Percentiles rank a stretch among this genome's conserved stretches.
phyloP scores from a whole-genome alignment of 768 basidiomycete genomes.

The Boletus rubescentipes region DNA sequence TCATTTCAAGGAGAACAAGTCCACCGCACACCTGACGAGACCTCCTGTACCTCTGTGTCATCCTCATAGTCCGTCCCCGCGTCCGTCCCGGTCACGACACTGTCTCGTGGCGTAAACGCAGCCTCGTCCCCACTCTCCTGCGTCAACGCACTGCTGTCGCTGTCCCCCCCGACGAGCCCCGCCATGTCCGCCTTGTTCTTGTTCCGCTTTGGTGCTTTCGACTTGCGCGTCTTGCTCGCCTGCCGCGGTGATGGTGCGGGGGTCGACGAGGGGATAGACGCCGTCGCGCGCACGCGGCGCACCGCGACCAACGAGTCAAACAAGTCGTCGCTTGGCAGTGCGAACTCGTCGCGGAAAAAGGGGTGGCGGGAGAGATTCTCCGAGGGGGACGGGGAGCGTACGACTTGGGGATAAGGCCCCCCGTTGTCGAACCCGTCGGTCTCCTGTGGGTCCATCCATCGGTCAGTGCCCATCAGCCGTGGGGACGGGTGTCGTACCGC shows the following conservation, averaged over 20 bases:
- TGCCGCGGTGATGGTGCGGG: slow-evolving; percentile 55
- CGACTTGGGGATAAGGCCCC: slow-evolving; percentile 42
- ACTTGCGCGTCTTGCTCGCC: slow-evolving; percentile 36
- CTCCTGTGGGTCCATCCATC: slow-evolving; percentile 33
- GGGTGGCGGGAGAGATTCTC: slow-evolving; percentile 70
- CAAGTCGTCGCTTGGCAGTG: slow-evolving; percentile 55
- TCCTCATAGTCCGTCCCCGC: slow-evolving; percentile 71
- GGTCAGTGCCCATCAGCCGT: neutral
- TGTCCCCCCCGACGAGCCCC: slow-evolving; percentile 77
- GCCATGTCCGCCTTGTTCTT: slow-evolving; percentile 55
- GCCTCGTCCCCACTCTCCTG: slow-evolving; percentile 80
- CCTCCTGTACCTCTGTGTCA: slow-evolving; percentile 62
- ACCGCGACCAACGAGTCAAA: slow-evolving; percentile 59
- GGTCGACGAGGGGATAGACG: slow-evolving; percentile 51
- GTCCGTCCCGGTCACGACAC: slow-evolving; percentile 71
- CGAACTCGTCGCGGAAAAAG: slow-evolving; percentile 71
- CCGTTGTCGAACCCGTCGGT: slow-evolving; percentile 47
- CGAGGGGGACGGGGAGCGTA: slow-evolving; percentile 66
- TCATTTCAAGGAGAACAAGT: neutral
- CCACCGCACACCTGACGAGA: slow-evolving; percentile 52
- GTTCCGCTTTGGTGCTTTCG: slow-evolving; percentile 47
- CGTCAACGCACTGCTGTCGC: slow-evolving; percentile 81
- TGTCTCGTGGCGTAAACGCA: slow-evolving; percentile 60
- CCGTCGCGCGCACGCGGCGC: slow-evolving; percentile 63
- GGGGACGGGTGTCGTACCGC: slow-evolving; percentile 29